phyloP scores from a whole-genome alignment of 2,329 filamentous ascomycete species.

The Sclerotinia glacialis region DNA sequence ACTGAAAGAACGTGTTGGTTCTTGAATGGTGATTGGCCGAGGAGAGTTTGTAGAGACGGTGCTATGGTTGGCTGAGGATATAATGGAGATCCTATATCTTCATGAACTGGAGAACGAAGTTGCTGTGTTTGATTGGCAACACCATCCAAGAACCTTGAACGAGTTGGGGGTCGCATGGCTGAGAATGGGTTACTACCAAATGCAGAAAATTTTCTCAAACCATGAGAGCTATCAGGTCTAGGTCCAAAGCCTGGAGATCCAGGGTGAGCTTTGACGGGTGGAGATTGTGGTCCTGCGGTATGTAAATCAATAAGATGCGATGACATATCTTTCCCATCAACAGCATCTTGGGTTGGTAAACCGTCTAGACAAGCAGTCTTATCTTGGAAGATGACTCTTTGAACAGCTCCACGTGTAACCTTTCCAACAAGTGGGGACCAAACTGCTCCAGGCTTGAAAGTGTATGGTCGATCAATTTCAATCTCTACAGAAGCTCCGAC shows the following conservation, averaged over 20 bases:
- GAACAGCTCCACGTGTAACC: conserved; percentile 65
- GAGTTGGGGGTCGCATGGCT: conserved; percentile 40
- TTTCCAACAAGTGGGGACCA: conserved; percentile 75
- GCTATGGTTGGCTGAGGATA: conserved; percentile 52
- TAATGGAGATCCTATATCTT: conserved; percentile 48
- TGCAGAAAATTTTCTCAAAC: conserved; percentile 40
- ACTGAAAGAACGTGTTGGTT: conserved; percentile 88
- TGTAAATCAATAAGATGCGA: conserved; percentile 50
- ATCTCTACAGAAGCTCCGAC: conserved; percentile 70
- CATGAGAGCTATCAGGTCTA: conserved; percentile 41
- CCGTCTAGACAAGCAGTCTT: conserved; percentile 75
- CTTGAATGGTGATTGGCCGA: conserved; percentile 82
- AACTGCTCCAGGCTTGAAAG: conserved; percentile 48
- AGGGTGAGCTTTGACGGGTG: conserved; percentile 51
- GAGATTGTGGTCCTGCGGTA: conserved; percentile 51
- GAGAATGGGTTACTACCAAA: conserved; percentile 34
- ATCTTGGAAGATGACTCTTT: conserved; percentile 72
- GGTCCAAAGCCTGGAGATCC: conserved; percentile 34
- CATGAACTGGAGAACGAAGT: conserved; percentile 41
- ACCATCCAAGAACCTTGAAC: conserved; percentile 41
- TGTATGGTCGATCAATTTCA: conserved; percentile 70
- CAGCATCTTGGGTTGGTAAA: conserved; percentile 53
- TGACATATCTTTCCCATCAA: conserved; percentile 73
- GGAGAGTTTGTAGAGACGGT: conserved; percentile 66
- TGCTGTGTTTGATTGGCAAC: conserved; percentile 35